Evolutionary conservation across 2,329 filamentous ascomycete genomes (phyloP).

Genomic region (Talaromyces atroroseus): DNA sequence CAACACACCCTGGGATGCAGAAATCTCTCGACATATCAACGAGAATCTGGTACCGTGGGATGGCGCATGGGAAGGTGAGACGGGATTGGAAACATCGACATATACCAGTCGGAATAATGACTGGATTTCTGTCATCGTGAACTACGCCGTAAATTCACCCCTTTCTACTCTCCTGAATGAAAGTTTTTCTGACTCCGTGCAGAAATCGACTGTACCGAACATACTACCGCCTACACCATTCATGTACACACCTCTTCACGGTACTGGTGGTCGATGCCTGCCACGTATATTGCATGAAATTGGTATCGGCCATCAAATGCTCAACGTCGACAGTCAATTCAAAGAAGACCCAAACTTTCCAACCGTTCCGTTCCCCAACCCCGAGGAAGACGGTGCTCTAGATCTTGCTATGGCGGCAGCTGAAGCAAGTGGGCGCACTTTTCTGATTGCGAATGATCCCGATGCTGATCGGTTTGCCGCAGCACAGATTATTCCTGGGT

Average conservation of each 20-base stretch:
- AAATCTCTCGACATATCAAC: constrained; percentile 54
- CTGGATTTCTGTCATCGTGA: constrained; percentile 20
- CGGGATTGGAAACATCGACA: constrained; percentile 24
- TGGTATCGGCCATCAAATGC: constrained; percentile 27
- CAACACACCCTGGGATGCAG: constrained; percentile 55
- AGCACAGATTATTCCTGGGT: constrained; percentile 50
- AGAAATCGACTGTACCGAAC: constrained; percentile 28
- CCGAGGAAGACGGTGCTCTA: constrained; percentile 59
- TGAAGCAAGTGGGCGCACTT: constrained; percentile 41
- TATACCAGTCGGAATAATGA: constrained; percentile 25
- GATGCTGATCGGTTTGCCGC: constrained; percentile 61
- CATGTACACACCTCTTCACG: constrained; percentile 41
- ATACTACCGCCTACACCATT: constrained; percentile 27
- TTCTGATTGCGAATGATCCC: constrained; percentile 60
- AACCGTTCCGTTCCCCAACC: constrained; percentile 61
- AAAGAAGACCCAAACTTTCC: constrained; percentile 60
- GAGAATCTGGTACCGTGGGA: constrained; percentile 49
- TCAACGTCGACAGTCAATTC: constrained; percentile 42
- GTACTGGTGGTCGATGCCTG: constrained; percentile 34
- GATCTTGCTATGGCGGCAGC: constrained; percentile 55
- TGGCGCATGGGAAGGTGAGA: constrained; percentile 42
- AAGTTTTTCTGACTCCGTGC: not conserved
- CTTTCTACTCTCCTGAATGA: not conserved
- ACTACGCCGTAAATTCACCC: not conserved
- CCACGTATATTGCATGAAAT: constrained; percentile 28